Evolutionary conservation across 2,329 filamentous ascomycete species (phyloP), one percentile per base, ranked within the genome.

Genomic region (Colletotrichum euphorbiae): DNA sequence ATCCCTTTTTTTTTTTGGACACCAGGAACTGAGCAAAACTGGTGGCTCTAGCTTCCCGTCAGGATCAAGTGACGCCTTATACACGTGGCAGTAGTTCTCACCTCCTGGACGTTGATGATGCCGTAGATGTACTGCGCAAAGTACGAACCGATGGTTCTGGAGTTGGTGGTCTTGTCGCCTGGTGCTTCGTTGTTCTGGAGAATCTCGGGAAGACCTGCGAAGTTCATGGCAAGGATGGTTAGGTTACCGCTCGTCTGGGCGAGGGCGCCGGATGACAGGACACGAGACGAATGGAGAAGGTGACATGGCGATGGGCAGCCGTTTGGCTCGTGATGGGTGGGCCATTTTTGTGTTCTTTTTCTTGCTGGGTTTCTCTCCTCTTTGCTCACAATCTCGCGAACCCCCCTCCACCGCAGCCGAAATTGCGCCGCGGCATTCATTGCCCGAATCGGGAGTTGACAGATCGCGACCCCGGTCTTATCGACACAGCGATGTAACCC

Each of bases 31-130:
- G 61, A 43, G 54, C 65, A 65, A 31, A 65, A 31, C 17, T 13
- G 21, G 15, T 59, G 65, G 65, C 65, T 65, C 40, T 19, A 46
- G 65, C 61, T 28, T 28, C 21, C 4, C 12, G 12, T 42, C 43
- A 48, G 45, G 59, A 31, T 4, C 36, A 61, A n/a, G 28, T n/a
- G 24, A 24, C 21, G 21, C 21, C 21, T 48, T 4, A n/a, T 7
- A 28, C 38, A 40, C 31, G 3, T 31, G 64, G 70, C 24, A 69
- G 12, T 61, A 9, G 9, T 36, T 19, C 57, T 60, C 15, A 84
- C 84, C 80, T 91, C 90, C 75, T 92, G 90, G 13, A 90, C 79
- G 71, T 92, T 83, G 74, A 91, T 87, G 31, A 91, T 78, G 71
- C 89, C 87, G 77, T 87, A 89, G 63, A 78, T 82, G 66, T 89